Percentiles rank a stretch among this genome's conserved stretches.
These are phyloP conservation scores for Clausena lansium DNA, from an alignment of 345 rosid genomes.

Conservation along the genomic window DNA sequence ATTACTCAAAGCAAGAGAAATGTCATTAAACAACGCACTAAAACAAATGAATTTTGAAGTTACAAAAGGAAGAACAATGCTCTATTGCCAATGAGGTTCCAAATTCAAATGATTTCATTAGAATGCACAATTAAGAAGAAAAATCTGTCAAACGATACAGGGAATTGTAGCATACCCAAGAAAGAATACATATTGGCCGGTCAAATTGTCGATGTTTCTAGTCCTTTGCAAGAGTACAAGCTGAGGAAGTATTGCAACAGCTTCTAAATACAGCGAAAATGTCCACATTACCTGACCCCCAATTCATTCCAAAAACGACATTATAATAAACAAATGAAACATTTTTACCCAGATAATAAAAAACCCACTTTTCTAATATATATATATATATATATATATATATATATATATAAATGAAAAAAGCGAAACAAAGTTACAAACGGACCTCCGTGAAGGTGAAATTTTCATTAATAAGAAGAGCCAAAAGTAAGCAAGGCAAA, in stretches of 20 bases:
- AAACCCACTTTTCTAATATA: no score
- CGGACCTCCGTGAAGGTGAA: conserved; percentile 71
- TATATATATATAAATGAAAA: no score
- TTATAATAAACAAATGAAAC: background rate
- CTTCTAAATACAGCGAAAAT: conserved; percentile 75
- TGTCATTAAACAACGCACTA: background rate
- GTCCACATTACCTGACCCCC: conserved; percentile 66
- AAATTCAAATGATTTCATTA: background rate
- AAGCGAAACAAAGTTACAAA: background rate
- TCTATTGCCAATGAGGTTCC: background rate
- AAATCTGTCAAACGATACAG: background rate
- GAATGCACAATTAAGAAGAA: background rate
- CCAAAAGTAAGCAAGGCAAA: conserved; percentile 68
- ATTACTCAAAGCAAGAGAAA: background rate
- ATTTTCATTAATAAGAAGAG: conserved; percentile 62
- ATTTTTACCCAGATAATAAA: no score
- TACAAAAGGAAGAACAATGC: background rate
- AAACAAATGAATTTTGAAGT: background rate
- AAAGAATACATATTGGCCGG: conserved; percentile 74
- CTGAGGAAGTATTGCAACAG: conserved; percentile 83
- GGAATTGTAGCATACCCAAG: conserved; percentile 52
- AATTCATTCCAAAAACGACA: background rate
- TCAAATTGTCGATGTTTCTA: conserved; percentile 74
- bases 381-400: no score
- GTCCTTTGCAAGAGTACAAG: conserved; percentile 80